Conservation (phyloP, 139 green algal species). For the Chlamydomonas sp. region DNA sequence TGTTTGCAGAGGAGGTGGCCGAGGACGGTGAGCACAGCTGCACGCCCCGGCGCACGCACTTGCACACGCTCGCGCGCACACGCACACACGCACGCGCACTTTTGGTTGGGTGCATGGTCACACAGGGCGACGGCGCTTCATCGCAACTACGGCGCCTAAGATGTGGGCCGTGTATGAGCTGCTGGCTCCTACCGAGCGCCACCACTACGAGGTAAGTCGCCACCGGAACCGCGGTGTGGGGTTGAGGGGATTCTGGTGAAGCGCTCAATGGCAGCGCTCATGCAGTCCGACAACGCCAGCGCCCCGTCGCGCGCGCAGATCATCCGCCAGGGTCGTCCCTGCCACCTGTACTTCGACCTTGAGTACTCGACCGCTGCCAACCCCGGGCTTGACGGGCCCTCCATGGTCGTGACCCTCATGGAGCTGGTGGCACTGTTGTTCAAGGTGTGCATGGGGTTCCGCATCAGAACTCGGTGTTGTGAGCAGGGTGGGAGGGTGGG, state of each 20-base stretch:
- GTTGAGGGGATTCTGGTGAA: not conserved
- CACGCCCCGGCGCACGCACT: no score
- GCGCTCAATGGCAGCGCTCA: not conserved
- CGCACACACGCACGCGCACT: no score
- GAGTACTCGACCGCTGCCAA: constrained; percentile 58
- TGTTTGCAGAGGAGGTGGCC: constrained; percentile 16
- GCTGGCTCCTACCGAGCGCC: constrained; percentile 3
- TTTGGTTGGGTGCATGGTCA: no score
- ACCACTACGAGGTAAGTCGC: constrained; percentile 66
- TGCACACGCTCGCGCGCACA: no score
- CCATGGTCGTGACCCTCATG: constrained; percentile 53
- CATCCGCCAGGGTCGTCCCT: not conserved
- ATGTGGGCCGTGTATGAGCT: constrained; percentile 15
- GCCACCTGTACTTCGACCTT: constrained; percentile 43
- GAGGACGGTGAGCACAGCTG: no score
- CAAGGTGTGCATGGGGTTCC: not conserved
- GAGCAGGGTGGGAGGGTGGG: no score
- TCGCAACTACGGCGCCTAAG: constrained; percentile 6
- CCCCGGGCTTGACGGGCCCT: constrained; percentile 44
- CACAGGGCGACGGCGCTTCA: constrained; percentile 12
- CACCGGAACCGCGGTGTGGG: constrained; percentile 70
- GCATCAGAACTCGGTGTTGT: no score
- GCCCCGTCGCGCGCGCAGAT: not conserved
- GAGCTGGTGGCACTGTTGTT: constrained; percentile 19
- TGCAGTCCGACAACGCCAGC: not conserved